Conservation (phyloP, 1,284 basidiomycete species). For the Ustilago crameri region DNA sequence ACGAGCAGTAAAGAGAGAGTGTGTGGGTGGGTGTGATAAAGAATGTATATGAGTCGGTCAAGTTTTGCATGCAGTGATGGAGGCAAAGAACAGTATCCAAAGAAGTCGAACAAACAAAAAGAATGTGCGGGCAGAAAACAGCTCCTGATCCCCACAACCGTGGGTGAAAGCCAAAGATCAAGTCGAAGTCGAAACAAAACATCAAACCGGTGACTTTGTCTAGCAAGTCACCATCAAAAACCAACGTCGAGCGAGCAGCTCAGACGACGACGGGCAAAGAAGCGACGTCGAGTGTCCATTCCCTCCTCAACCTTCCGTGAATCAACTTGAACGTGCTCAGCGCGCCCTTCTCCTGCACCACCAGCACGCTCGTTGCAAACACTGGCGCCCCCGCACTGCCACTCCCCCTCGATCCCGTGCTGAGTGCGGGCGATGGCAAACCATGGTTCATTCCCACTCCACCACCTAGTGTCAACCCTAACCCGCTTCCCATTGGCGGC, state of each 20-base stretch:
- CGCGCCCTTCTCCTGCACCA: conserved; percentile 89
- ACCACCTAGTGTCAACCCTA: conserved; percentile 26
- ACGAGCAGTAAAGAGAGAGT: background rate
- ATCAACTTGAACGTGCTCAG: conserved; percentile 81
- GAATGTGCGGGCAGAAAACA: background rate
- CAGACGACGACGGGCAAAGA: no score
- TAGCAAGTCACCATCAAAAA: no score
- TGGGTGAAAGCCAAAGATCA: background rate
- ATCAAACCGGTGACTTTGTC: no score
- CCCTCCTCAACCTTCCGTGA: conserved; percentile 77
- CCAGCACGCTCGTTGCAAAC: conserved; percentile 74
- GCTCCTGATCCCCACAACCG: background rate
- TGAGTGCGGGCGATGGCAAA: conserved; percentile 43
- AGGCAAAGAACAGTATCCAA: background rate
- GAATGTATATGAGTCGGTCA: conserved; percentile 1
- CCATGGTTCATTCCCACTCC: conserved; percentile 16
- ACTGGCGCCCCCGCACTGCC: conserved; percentile 16
- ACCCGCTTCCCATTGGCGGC: conserved; percentile 27
- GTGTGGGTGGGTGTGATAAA: background rate
- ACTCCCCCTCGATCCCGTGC: conserved; percentile 37
- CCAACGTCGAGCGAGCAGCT: no score
- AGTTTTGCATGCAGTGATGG: conserved; percentile 8
- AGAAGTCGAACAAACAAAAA: background rate
- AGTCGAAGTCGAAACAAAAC: conserved; percentile 2
- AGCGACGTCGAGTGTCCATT: no score